These are phyloP conservation scores for Gossypium gossypioides DNA, from an alignment of 441 rosid genomes.

Conservation along the genomic window DNA sequence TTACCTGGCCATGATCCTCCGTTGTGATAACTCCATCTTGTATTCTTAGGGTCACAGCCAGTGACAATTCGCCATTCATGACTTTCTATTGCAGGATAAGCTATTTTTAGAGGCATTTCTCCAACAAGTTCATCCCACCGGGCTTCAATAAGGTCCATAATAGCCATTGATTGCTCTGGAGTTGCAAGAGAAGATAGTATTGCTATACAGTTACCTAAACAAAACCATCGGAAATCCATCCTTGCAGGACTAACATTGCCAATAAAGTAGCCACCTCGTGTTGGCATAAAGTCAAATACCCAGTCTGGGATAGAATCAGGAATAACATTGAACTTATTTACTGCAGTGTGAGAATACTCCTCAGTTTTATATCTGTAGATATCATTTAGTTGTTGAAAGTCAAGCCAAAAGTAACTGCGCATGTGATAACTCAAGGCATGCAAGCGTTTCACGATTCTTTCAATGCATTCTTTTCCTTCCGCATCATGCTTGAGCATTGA, in stretches of 20 bases:
- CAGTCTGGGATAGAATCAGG: slow-evolving; percentile 91
- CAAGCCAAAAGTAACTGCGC: slow-evolving; percentile 88
- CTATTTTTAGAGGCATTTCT: slow-evolving; percentile 83
- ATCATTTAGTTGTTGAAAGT: slow-evolving; percentile 80
- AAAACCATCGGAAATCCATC: slow-evolving; percentile 94
- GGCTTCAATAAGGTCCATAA: slow-evolving; percentile 87
- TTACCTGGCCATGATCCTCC: slow-evolving; percentile 99
- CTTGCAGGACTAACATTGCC: slow-evolving; percentile 91
- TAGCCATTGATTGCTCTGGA: slow-evolving; percentile 79
- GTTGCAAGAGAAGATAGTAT: slow-evolving; percentile 80
- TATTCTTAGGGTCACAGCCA: slow-evolving; percentile 91
- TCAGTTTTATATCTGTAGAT: slow-evolving; percentile 87
- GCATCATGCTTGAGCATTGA: slow-evolving; percentile 66
- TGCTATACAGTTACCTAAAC: slow-evolving; percentile 77
- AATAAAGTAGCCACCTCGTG: slow-evolving; percentile 82
- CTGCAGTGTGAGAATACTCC: slow-evolving; percentile 93
- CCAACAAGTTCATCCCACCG: slow-evolving; percentile 94
- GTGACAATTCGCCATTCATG: slow-evolving; percentile 79
- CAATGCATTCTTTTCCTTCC: slow-evolving; percentile 72
- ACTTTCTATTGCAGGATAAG: slow-evolving; percentile 78
- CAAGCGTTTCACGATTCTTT: slow-evolving; percentile 70
- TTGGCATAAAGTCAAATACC: slow-evolving; percentile 93
- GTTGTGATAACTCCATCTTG: slow-evolving; percentile 93
- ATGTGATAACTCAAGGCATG: slow-evolving; percentile 88
- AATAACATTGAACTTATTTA: slow-evolving; percentile 82